Percentiles rank a stretch among this genome's conserved stretches.
These are phyloP conservation scores for Elongisporangium anandrum DNA, from an alignment of 352 stramenopile species.

Conservation along the genomic window DNA sequence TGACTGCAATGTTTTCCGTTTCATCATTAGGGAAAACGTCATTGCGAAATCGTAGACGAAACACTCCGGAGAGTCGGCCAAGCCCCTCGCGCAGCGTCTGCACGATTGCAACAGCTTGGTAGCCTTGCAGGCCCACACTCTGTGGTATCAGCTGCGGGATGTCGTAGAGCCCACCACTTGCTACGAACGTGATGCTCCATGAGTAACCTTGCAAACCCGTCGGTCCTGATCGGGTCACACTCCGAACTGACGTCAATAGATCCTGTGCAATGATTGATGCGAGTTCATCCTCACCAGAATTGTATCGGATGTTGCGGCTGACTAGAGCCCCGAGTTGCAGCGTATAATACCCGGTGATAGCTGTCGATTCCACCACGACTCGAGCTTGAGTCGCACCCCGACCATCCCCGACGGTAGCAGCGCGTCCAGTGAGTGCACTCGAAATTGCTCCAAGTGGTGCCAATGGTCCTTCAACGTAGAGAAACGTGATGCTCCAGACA, in stretches of 20 bases:
- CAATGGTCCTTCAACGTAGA: slow-evolving; percentile 56
- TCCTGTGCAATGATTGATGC: slow-evolving; percentile 57
- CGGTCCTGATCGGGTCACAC: slow-evolving; percentile 37
- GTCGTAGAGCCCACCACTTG: slow-evolving; percentile 61
- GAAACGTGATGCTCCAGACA: slow-evolving; percentile 77
- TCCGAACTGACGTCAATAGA: slow-evolving; percentile 46
- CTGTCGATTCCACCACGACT: slow-evolving; percentile 57
- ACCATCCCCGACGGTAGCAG: slow-evolving; percentile 60
- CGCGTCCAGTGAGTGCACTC: slow-evolving; percentile 45
- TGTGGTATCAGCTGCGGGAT: slow-evolving; percentile 47
- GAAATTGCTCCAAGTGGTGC: slow-evolving; percentile 30
- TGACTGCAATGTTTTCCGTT: slow-evolving; percentile 60
- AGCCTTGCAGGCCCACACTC: slow-evolving; percentile 46
- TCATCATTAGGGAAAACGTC: slow-evolving; percentile 73
- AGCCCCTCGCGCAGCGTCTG: slow-evolving; percentile 53
- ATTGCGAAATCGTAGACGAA: slow-evolving; percentile 63
- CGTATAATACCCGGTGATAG: slow-evolving; percentile 58
- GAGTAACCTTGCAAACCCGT: slow-evolving; percentile 45
- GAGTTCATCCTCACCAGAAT: slow-evolving; percentile 54
- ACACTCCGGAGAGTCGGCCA: slow-evolving; percentile 61
- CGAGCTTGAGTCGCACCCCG: slow-evolving; percentile 26
- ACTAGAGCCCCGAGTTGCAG: slow-evolving; percentile 50
- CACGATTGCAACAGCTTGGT: slow-evolving; percentile 41
- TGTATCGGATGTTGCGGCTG: slow-evolving; percentile 65
- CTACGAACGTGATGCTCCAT: slow-evolving; percentile 77